Conservation (phyloP, 2,329 filamentous ascomycete species). For the Xylariaceae sp. region DNA sequence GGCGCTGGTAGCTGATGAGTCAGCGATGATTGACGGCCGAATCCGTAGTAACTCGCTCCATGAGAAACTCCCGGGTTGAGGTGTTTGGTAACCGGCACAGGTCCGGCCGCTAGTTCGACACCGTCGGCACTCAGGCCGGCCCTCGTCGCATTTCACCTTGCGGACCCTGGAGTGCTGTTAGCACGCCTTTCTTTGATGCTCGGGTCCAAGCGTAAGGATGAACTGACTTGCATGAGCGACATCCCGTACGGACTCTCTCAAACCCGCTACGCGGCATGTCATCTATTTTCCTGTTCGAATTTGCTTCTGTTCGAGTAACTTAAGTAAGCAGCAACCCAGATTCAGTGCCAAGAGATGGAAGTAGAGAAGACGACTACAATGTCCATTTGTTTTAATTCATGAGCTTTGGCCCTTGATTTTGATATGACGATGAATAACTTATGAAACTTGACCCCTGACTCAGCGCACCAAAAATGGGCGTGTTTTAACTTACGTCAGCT, state of each 20-base stretch:
- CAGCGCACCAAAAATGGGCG: too few relatives aligned
- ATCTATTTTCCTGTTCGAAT: not conserved
- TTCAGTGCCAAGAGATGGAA: too few relatives aligned
- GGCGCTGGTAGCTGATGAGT: not conserved
- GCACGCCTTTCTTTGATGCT: not conserved
- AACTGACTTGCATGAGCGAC: constrained; percentile 31
- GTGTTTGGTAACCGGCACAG: constrained; percentile 34
- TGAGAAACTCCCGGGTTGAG: constrained; percentile 22
- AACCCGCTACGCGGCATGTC: constrained; percentile 26
- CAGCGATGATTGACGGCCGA: constrained; percentile 18
- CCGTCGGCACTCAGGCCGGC: constrained; percentile 36
- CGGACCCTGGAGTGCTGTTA: constrained; percentile 31
- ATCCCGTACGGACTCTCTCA: constrained; percentile 28
- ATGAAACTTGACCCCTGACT: too few relatives aligned
- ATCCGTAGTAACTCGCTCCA: constrained; percentile 21
- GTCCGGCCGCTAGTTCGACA: constrained; percentile 35
- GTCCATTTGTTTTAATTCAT: too few relatives aligned
- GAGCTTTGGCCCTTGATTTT: too few relatives aligned
- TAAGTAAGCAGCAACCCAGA: too few relatives aligned
- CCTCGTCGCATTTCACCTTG: constrained; percentile 44
- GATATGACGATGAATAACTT: too few relatives aligned
- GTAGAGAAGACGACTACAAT: too few relatives aligned
- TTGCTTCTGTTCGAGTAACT: not conserved
- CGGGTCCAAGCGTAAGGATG: not conserved
- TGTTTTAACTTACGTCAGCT: too few relatives aligned